Base-by-base conservation (phyloP, 2,329 filamentous ascomycete genomes). In the Byssoonygena ceratinophila region DNA sequence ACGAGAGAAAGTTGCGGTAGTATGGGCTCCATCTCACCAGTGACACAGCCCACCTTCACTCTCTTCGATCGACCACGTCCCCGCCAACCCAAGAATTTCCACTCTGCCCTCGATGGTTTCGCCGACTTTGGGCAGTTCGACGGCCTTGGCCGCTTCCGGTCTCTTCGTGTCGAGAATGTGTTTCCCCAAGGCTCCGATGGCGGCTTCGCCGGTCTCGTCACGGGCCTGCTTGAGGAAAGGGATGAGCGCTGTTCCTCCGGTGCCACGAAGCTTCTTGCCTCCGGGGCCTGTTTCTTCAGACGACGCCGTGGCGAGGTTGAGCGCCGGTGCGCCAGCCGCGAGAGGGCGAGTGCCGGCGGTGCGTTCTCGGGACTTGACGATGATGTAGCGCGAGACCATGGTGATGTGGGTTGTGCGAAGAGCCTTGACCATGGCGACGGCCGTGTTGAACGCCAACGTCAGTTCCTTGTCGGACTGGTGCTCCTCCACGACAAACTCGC, bases 181-280 rank as follows among this genome's bases (percentile, higher is more conserved):
- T 48, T 74, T 70, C 12, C 79, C 80, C 81, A 81, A 83, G 1
- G 74, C 73, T 60, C 83, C 80, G 46, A 97, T 83, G 1, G 90
- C 88, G 1, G 89, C 88, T 68, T 97, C 91, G 14, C 87, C 87
- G 0, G 92, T 98, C 75, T 98, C 92, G 63, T 98, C 90, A 25
- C 92, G 79, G 3, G 92, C 92, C 70, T 98, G 92, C 70, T 97
- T 96, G 56, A 98, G 74, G 70, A 98, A 98, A 0, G 91, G 87
- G 52, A 98, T 96, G 53, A 98, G 74, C 0, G 90, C 87, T 0
- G 92, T 97, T 14, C 92, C 92, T 12, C 92, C 92, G 0, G 92
- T 98, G 1, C 92, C 92, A 41, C 85, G 87, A 25, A 95, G 77
- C 47, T 84, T 84, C 59, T 77, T 78, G 55, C 63, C 67, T 18